Evolutionary conservation across 345 rosid species (phyloP).

Genomic region (Excoecaria cochinchinensis): DNA sequence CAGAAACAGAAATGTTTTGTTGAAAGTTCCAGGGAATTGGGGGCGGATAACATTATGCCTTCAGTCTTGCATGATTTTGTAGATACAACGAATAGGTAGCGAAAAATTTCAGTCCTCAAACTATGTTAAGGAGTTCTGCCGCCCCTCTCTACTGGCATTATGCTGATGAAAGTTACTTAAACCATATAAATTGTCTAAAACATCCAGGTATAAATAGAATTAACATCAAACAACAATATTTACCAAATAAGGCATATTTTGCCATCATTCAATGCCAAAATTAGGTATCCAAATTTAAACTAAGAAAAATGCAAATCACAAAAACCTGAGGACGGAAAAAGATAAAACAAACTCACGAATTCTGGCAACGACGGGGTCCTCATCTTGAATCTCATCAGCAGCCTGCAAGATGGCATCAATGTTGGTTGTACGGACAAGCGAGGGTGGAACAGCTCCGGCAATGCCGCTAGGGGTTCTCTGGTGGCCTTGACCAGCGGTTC

Average conservation of each 20-base stretch:
- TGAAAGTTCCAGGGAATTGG: neutral
- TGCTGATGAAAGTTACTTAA: neutral
- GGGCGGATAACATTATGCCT: neutral
- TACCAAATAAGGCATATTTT: neutral
- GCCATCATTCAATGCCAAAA: neutral
- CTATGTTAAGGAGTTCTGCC: too few species aligned
- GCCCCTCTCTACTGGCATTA: too few species aligned
- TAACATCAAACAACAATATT: neutral
- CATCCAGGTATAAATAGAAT: neutral
- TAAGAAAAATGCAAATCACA: neutral
- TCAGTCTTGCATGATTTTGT: neutral
- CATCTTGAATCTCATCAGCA: slow-evolving; percentile 90
- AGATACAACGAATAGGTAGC: neutral
- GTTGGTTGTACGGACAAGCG: slow-evolving; percentile 80
- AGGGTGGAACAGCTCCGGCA: slow-evolving; percentile 81
- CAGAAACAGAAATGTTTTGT: neutral
- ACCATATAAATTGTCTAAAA: neutral
- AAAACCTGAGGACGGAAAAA: neutral
- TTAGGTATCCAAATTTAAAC: too few species aligned
- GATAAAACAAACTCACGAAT: slow-evolving; percentile 47
- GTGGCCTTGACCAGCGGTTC: slow-evolving; percentile 58
- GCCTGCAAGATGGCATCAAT: slow-evolving; percentile 88
- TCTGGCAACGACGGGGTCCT: slow-evolving; percentile 77
- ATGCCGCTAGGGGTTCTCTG: slow-evolving; percentile 63
- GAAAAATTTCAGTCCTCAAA: neutral